Conservation (phyloP, 2,329 filamentous ascomycete species). For the Colletotrichum higginsianum region DNA sequence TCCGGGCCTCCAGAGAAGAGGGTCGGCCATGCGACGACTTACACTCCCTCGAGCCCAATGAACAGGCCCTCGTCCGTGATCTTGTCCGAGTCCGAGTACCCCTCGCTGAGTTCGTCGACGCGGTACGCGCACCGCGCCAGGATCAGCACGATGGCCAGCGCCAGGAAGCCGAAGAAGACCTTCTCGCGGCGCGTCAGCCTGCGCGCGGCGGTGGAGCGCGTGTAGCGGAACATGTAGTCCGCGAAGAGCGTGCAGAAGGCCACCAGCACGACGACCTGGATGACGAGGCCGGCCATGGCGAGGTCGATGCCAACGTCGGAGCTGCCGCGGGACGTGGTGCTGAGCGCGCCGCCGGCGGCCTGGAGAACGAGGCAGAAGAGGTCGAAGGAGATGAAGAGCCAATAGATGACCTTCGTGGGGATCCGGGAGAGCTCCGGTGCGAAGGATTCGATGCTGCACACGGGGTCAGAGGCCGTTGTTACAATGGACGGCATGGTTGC, state of each 20-base stretch:
- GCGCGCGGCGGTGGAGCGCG: conserved; percentile 28
- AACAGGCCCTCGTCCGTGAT: conserved; percentile 67
- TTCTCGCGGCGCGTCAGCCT: conserved; percentile 48
- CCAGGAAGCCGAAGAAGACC: conserved; percentile 67
- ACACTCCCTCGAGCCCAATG: conserved; percentile 68
- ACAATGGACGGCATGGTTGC: background rate
- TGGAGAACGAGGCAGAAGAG: conserved; percentile 69
- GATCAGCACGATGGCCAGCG: conserved; percentile 70
- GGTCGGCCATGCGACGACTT: conserved; percentile 45
- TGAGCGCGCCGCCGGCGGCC: conserved; percentile 68
- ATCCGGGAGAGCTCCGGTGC: conserved; percentile 57
- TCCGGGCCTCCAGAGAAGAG: conserved; percentile 1
- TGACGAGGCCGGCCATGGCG: conserved; percentile 66
- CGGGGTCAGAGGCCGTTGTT: background rate
- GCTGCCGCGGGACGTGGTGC: conserved; percentile 59
- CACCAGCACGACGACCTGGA: conserved; percentile 70
- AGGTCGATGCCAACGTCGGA: conserved; percentile 59
- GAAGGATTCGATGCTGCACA: conserved; percentile 55
- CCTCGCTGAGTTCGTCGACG: conserved; percentile 75
- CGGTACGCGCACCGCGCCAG: conserved; percentile 74
- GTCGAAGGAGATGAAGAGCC: conserved; percentile 67
- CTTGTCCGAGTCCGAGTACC: conserved; percentile 67
- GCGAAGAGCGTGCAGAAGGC: conserved; percentile 64
- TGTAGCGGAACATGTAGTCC: conserved; percentile 63
- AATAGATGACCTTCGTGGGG: conserved; percentile 58